phyloP scores from a whole-genome alignment of 2,329 filamentous ascomycete species.

The Leptoxyphium fumago region DNA sequence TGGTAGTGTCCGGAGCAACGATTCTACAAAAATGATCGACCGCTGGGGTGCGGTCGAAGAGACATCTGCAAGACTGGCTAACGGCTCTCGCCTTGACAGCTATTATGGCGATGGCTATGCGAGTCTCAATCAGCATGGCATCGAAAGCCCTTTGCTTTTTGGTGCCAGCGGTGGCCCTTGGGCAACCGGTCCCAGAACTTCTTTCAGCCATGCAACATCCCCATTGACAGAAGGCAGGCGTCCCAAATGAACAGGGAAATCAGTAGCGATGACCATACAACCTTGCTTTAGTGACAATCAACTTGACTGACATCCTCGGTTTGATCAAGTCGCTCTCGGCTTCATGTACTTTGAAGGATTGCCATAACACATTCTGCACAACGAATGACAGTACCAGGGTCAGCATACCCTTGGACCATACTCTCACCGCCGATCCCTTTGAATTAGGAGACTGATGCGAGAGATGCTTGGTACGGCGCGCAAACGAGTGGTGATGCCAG shows the following conservation, averaged over 20 bases:
- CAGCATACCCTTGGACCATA: no score
- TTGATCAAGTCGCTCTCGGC: no score
- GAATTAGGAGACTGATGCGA: no score
- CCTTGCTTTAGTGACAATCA: no score
- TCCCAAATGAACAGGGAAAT: background rate
- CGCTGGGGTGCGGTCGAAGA: background rate
- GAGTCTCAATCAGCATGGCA: conserved; percentile 11
- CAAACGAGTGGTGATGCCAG: no score
- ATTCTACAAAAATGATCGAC: conserved; percentile 8
- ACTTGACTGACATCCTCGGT: no score
- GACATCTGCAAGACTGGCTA: background rate
- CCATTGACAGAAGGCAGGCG: background rate
- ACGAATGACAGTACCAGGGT: no score
- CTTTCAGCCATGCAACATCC: background rate
- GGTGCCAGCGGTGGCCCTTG: conserved; percentile 24
- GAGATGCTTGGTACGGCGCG: no score
- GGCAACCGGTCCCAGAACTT: conserved; percentile 2
- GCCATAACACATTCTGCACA: no score
- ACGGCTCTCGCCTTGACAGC: background rate
- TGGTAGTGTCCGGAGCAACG: conserved; percentile 24
- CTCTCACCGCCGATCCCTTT: no score
- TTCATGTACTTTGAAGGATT: no score
- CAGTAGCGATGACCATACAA: no score
- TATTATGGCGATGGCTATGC: conserved; percentile 2
- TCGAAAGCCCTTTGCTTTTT: conserved; percentile 28